phyloP scores from a whole-genome alignment of 2,329 filamentous ascomycete species.

The Zymoseptoria brevis region DNA sequence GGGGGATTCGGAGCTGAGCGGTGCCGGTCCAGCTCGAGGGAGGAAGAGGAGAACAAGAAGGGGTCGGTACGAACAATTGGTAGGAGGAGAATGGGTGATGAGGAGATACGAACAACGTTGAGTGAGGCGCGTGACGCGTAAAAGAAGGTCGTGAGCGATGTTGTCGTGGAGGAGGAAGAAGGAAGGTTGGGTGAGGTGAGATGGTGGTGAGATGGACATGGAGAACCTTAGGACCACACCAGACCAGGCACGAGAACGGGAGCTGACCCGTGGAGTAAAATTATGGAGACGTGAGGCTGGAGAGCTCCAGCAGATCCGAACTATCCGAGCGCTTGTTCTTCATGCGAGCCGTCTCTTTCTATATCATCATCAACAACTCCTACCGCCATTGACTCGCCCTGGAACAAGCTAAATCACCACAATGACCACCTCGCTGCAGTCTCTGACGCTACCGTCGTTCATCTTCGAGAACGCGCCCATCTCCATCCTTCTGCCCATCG shows the following conservation, averaged over 20 bases:
- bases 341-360: no score
- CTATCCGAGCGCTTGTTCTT: background rate
- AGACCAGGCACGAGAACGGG: no score
- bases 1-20: background rate
- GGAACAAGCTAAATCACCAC: slow-evolving; percentile 19
- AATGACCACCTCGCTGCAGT: slow-evolving; percentile 77
- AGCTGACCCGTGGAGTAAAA: no score
- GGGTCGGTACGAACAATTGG: slow-evolving; percentile 25
- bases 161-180: no score
- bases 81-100: slow-evolving; percentile 5
- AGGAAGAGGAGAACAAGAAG: slow-evolving; percentile 13
- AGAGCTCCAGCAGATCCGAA: background rate
- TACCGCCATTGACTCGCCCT: background rate
- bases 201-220: no score
- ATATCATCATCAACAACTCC: background rate
- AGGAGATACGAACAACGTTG: background rate
- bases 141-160: no score
- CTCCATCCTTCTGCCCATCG: slow-evolving; percentile 68
- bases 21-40: background rate
- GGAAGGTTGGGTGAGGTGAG: no score
- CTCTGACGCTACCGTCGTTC: slow-evolving; percentile 62
- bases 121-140: no score
- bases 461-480: slow-evolving; percentile 65
- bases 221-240: no score
- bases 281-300: no score